Evolutionary conservation across 2,329 filamentous ascomycete species (phyloP).

Genomic region (Epichloe amarillans): DNA sequence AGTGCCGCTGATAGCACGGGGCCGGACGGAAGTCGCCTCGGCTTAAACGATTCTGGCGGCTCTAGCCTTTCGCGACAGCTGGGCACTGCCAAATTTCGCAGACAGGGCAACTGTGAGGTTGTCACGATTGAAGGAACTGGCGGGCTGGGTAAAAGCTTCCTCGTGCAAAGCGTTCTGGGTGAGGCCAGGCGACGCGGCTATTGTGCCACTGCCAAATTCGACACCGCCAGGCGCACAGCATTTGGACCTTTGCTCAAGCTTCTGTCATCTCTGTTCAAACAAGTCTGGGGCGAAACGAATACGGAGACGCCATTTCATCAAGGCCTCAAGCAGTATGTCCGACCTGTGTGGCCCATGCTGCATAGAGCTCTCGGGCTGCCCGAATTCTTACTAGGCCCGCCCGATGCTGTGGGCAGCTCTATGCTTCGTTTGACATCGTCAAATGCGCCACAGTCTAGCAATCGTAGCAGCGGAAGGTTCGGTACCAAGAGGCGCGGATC

Average conservation of each 20-base stretch:
- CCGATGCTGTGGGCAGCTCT: constrained; percentile 19
- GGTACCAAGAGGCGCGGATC: constrained; percentile 31
- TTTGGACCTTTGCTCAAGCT: constrained; percentile 52
- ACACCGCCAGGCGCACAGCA: constrained; percentile 44
- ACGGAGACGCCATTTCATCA: constrained; percentile 52
- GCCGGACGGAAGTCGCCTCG: constrained; percentile 28
- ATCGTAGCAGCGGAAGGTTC: constrained; percentile 19
- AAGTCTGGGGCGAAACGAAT: constrained; percentile 53
- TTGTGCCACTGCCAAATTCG: constrained; percentile 53
- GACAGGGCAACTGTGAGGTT: constrained; percentile 50
- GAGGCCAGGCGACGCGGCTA: constrained; percentile 50
- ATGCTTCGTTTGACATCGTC: constrained; percentile 3
- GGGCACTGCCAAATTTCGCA: constrained; percentile 43
- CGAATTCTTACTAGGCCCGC: constrained; percentile 53
- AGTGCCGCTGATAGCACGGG: constrained; percentile 31
- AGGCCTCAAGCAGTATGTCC: constrained; percentile 46
- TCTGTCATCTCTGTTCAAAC: constrained; percentile 52
- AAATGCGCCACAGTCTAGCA: not conserved
- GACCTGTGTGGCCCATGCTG: constrained; percentile 50
- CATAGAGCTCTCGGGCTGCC: constrained; percentile 48
- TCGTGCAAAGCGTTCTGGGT: constrained; percentile 48
- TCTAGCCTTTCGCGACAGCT: constrained; percentile 41
- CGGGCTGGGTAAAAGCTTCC: constrained; percentile 51
- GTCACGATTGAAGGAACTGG: constrained; percentile 47
- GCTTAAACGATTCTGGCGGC: constrained; percentile 31